Evolutionary conservation across 2,329 filamentous ascomycete genomes (phyloP).

Genomic region (Penicillium carneum): DNA sequence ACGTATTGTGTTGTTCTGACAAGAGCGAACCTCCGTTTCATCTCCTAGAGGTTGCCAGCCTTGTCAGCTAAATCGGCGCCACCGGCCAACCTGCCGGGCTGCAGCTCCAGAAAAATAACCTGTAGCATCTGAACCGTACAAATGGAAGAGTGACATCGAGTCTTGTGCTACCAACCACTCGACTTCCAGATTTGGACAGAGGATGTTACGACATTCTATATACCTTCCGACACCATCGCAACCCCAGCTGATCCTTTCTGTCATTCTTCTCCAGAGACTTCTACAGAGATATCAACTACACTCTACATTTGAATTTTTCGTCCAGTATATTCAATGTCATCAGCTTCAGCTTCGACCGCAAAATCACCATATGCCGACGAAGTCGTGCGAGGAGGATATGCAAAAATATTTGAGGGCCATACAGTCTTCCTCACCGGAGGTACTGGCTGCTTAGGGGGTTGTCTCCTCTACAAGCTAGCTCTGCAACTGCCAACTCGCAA

Average conservation of each 20-base stretch:
- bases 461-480: slow-evolving; percentile 45
- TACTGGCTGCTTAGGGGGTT: slow-evolving; percentile 44
- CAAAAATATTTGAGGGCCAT: slow-evolving; percentile 36
- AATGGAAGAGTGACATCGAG: slow-evolving; percentile 13
- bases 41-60: not conserved
- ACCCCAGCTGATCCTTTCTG: not conserved
- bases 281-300: not conserved
- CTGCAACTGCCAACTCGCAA: slow-evolving; percentile 43
- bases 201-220: not conserved
- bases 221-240: slow-evolving; percentile 13
- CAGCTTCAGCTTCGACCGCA: slow-evolving; percentile 13
- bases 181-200: not conserved
- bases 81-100: not conserved
- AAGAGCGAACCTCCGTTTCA: not conserved
- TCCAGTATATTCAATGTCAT: slow-evolving; percentile 18
- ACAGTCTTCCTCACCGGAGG: slow-evolving; percentile 43
- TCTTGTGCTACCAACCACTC: slow-evolving; percentile 15
- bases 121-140: not conserved
- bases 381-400: slow-evolving; percentile 38
- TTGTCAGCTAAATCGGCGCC: not conserved
- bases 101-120: not conserved
- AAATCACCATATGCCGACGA: slow-evolving; percentile 26
- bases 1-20: not conserved
- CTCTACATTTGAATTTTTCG: no score
- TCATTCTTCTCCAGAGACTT: not conserved